phyloP scores from a whole-genome alignment of 306 rosid genomes.

The Acacia crassicarpa region DNA sequence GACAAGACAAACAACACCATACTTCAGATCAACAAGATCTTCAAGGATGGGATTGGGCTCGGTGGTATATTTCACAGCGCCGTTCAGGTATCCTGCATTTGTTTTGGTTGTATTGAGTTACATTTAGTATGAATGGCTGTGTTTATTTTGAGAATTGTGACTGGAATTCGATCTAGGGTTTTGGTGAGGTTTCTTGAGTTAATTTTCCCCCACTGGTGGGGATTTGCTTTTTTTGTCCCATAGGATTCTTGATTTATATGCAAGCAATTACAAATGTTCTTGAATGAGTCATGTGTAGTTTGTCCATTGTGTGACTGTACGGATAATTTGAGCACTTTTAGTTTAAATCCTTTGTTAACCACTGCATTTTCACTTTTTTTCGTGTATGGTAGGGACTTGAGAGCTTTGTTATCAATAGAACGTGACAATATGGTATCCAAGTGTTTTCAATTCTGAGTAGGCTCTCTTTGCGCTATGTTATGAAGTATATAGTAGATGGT shows the following conservation, averaged over 20 bases:
- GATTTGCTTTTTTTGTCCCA: neutral
- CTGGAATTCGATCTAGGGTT: constrained; percentile 42
- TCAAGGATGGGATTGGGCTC: constrained; percentile 94
- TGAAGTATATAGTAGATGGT: neutral
- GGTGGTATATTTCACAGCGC: constrained; percentile 99
- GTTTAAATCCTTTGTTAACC: neutral
- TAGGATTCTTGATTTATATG: neutral
- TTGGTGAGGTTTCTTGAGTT: constrained; percentile 1
- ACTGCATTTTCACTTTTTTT: neutral
- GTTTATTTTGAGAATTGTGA: constrained; percentile 6
- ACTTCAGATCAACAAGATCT: constrained; percentile 95
- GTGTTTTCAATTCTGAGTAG: constrained; percentile 7
- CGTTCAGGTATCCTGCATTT: constrained; percentile 61
- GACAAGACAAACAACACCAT: constrained; percentile 94
- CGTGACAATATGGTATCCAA: neutral
- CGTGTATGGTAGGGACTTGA: neutral
- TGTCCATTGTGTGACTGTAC: constrained; percentile 15
- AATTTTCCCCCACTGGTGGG: neutral
- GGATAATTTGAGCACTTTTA: neutral
- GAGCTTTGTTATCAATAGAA: constrained; percentile 5
- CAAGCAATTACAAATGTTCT: neutral
- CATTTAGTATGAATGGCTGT: neutral
- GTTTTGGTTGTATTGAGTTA: neutral
- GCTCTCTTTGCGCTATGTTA: neutral
- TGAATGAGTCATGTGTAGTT: neutral